Evolutionary conservation across 768 basidiomycete genomes (phyloP).

Genomic region (Rhodotorula paludigena): DNA sequence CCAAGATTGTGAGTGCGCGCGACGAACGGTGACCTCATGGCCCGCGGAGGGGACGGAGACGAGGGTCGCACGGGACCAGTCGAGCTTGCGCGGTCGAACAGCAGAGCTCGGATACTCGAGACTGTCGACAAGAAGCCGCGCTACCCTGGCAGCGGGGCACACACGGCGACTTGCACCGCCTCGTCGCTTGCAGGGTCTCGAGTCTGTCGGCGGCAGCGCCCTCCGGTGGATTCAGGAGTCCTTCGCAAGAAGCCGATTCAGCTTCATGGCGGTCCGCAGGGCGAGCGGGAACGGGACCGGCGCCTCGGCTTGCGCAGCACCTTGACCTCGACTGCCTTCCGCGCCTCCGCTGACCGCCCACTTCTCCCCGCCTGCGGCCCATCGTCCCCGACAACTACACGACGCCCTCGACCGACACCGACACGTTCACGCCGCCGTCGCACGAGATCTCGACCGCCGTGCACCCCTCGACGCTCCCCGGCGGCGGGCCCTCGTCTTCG

Average conservation of each 20-base stretch:
- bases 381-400: slow-evolving; percentile 6
- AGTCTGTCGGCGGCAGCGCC: too few relatives aligned
- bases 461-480: slow-evolving; percentile 6
- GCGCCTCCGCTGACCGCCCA: not conserved
- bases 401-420: not conserved
- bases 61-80: too few relatives aligned
- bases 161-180: too few relatives aligned
- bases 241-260: too few relatives aligned
- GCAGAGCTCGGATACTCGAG: too few relatives aligned
- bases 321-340: not conserved
- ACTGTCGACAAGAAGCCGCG: too few relatives aligned
- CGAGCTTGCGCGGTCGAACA: too few relatives aligned
- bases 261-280: too few relatives aligned
- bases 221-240: too few relatives aligned
- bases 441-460: not conserved
- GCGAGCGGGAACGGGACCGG: not conserved
- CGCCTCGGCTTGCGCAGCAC: not conserved
- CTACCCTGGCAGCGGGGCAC: too few relatives aligned
- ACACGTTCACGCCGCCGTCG: not conserved
- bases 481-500: not conserved
- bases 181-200: too few relatives aligned
- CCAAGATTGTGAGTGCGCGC: not conserved
- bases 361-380: not conserved
- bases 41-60: not conserved
- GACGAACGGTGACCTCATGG: not conserved